Evolutionary conservation across 495 filamentous ascomycete genomes (phyloP).

Genomic region (Amniculicola lignicola): DNA sequence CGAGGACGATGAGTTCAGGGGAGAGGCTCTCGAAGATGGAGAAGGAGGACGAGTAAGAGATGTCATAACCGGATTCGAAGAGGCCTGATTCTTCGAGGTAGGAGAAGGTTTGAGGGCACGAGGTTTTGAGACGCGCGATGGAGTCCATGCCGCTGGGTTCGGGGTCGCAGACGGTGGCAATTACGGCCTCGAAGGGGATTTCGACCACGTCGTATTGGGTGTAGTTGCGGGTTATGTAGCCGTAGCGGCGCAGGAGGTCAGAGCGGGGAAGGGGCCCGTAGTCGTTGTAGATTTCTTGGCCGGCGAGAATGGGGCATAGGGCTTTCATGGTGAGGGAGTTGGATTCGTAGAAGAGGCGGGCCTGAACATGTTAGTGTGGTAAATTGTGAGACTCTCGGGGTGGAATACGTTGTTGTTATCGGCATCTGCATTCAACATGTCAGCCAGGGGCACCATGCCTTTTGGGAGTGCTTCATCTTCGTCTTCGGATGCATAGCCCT

Average conservation of each 20-base stretch:
- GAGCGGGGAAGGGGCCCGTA: conserved; percentile 80
- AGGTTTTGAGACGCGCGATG: not conserved
- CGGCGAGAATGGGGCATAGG: conserved; percentile 60
- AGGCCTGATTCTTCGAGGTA: conserved; percentile 52
- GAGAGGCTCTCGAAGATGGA: conserved; percentile 40
- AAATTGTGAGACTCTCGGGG: not conserved
- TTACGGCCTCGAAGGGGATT: conserved; percentile 57
- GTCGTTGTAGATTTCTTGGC: conserved; percentile 87
- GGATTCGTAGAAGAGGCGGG: conserved; percentile 70
- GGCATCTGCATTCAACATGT: conserved; percentile 89
- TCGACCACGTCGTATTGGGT: conserved; percentile 78
- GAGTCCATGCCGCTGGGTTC: not conserved
- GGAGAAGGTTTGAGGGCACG: conserved; percentile 38
- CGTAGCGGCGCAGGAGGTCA: conserved; percentile 82
- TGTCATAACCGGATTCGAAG: conserved; percentile 56
- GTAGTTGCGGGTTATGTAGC: conserved; percentile 79
- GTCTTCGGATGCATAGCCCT: conserved; percentile 64
- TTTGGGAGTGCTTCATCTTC: conserved; percentile 61
- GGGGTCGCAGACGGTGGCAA: conserved; percentile 24
- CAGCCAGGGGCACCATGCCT: conserved; percentile 90
- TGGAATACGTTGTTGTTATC: conserved; percentile 68
- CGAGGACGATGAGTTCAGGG: conserved; percentile 49
- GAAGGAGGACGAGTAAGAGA: conserved; percentile 43
- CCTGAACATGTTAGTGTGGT: conserved; percentile 36
- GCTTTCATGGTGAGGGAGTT: conserved; percentile 63